Percentiles rank a stretch among this genome's conserved stretches.
phyloP scores from a whole-genome alignment of 2,329 filamentous ascomycete species.

The Grosmannia huntii region DNA sequence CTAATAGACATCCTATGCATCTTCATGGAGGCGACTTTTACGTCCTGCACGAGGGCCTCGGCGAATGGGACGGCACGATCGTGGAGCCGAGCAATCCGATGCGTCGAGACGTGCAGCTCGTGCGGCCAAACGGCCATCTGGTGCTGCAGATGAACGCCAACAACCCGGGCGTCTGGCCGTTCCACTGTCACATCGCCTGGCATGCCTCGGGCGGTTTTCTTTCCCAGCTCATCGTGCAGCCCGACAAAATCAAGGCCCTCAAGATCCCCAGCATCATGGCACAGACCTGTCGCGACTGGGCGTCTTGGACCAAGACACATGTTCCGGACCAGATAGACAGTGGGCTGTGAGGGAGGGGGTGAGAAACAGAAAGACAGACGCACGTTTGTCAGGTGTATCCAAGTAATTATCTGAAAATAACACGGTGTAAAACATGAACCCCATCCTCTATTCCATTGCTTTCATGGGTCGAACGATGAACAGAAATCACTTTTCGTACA shows the following conservation, averaged over 20 bases:
- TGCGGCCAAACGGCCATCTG: constrained; percentile 27
- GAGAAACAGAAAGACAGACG: too few species aligned
- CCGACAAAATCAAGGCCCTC: not conserved
- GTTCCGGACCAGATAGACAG: too few species aligned
- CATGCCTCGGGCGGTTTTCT: constrained; percentile 19
- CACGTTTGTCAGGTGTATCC: too few species aligned
- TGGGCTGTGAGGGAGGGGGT: too few species aligned
- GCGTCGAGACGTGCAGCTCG: constrained; percentile 28
- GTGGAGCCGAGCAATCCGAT: constrained; percentile 24
- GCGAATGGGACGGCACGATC: constrained; percentile 7
- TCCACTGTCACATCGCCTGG: constrained; percentile 46
- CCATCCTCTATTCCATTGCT: too few species aligned
- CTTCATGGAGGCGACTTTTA: constrained; percentile 31
- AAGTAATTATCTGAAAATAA: too few species aligned
- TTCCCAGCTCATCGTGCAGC: not conserved
- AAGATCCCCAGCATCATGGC: too few species aligned
- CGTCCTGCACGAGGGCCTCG: constrained; percentile 18
- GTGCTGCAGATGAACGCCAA: constrained; percentile 32
- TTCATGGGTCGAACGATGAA: too few species aligned
- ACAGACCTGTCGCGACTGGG: too few species aligned
- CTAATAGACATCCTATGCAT: constrained; percentile 25
- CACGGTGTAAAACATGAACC: too few species aligned
- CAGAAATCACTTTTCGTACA: too few species aligned
- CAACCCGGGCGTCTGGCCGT: constrained; percentile 36
- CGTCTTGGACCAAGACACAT: too few species aligned